A percentile compares a stretch with the other conserved stretches of the same genome.
Conservation (phyloP, 2,329 filamentous ascomycete species). For the Aspergillus fischeri region DNA sequence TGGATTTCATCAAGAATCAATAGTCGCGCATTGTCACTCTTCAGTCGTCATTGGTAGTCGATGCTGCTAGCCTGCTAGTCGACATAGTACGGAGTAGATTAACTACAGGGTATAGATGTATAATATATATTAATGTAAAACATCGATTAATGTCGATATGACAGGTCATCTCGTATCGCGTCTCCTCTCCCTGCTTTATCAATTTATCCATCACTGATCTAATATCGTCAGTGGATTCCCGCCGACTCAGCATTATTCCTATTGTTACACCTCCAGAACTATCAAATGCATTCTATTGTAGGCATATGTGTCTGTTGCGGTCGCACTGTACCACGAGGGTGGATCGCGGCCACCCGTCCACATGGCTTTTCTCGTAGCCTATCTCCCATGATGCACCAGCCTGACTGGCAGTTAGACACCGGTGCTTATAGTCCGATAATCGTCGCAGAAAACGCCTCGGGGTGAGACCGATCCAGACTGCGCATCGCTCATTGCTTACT, state of each 20-base stretch:
- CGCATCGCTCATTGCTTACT: background rate
- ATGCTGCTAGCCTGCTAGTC: background rate
- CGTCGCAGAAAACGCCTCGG: background rate
- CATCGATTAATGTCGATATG: background rate
- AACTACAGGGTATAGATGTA: too few species aligned
- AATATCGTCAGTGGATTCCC: background rate
- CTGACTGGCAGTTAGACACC: slow-evolving; percentile 9
- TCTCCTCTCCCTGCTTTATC: background rate
- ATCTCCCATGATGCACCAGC: slow-evolving; percentile 4
- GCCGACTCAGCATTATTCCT: background rate
- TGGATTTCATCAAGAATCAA: slow-evolving; percentile 19
- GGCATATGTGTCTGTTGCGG: slow-evolving; percentile 1
- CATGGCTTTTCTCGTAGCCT: slow-evolving; percentile 18
- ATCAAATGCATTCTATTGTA: background rate
- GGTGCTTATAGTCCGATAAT: background rate
- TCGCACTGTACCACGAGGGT: slow-evolving; percentile 20
- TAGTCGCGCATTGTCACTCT: slow-evolving; percentile 12
- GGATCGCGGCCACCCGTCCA: slow-evolving; percentile 19
- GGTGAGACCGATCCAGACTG: background rate
- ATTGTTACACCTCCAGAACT: background rate
- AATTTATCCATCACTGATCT: background rate
- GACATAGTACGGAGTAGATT: too few species aligned
- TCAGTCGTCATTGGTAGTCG: background rate
- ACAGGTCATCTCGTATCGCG: background rate
- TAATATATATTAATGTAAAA: background rate